Base-by-base conservation (phyloP, 164 flowering plant species). In the Magnolia officinalis region DNA sequence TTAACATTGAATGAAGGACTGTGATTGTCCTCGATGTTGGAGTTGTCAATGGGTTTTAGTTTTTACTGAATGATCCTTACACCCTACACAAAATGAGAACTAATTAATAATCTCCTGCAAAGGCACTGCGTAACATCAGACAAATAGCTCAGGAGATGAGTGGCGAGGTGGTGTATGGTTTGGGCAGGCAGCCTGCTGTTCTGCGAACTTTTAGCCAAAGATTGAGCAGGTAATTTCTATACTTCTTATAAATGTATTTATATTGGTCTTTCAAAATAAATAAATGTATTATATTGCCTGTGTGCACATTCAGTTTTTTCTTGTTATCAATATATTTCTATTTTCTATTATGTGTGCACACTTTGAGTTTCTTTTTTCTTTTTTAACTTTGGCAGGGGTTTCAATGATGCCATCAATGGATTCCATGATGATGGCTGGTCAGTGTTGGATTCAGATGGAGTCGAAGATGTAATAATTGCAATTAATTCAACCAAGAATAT, bases 171-270 rank as follows among this genome's bases (percentile, higher is more conserved):
- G 90, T 89, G 21, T 93, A 92, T 84, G 86, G 93, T 76, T 80
- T 91, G 79, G 98, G 99, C 63, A 88, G 98, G 84, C 99, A 95
- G 80, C 99, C 99, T 4, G 96, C 99, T 80, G 96, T 95, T 77
- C 82, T 95, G 26, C 88, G 99, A 75, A 89, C 93, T 71, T 95
- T 93, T 77, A 93, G 97, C 86, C 98, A 93, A 85, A 85, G 95
- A 82, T 82, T 95, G 81, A 90, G 89, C 92, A 91, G 98, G 99
- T 93, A 69, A 74, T 52, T 29, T 50, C 13, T 11, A 55, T 55
- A 11, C 61, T 55, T 11, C 61, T 55, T 55, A 16, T 55, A 55
- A 55, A 55, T 55, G 61, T 37, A 37, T 55, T 55, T 16, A 55
- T 11, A 55, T 55, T 55, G 61, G 19, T 16, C 61, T 55, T 55